phyloP scores from a whole-genome alignment of 805 yeast genomes.

The Sungouiozyma ichnusensis region DNA sequence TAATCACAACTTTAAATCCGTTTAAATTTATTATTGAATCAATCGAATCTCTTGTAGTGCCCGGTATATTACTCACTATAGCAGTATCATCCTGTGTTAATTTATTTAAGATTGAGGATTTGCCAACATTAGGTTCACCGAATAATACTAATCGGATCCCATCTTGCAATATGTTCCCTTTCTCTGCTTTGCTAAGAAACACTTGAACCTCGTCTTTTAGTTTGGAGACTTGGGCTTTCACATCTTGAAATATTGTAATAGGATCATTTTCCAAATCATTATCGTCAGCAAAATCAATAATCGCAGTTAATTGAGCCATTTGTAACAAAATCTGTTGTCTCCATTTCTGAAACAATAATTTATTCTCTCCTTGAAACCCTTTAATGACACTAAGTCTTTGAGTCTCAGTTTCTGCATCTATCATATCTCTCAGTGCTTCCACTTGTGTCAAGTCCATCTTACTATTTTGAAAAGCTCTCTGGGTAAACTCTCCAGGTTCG shows the following conservation, averaged over 20 bases:
- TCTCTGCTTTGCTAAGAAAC: slow-evolving; percentile 36
- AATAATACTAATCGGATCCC: slow-evolving; percentile 68
- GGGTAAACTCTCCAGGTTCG: slow-evolving; percentile 86
- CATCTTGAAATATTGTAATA: slow-evolving; percentile 40
- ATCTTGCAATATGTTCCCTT: slow-evolving; percentile 51
- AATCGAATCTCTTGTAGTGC: slow-evolving; percentile 85
- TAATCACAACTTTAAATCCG: slow-evolving; percentile 74
- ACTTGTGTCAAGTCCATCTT: slow-evolving; percentile 77
- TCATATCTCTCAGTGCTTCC: slow-evolving; percentile 81
- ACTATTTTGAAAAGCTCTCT: slow-evolving; percentile 76
- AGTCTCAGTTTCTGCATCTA: slow-evolving; percentile 88
- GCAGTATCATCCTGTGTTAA: slow-evolving; percentile 75
- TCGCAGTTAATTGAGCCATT: slow-evolving; percentile 71
- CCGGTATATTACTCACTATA: slow-evolving; percentile 83
- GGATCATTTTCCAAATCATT: slow-evolving; percentile 61
- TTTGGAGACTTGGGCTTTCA: slow-evolving; percentile 32
- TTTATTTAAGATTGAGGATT: slow-evolving; percentile 74
- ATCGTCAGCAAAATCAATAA: slow-evolving; percentile 93
- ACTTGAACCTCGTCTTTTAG: slow-evolving; percentile 37
- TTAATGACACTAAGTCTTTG: slow-evolving; percentile 69
- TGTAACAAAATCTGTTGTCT: slow-evolving; percentile 50
- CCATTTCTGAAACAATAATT: slow-evolving; percentile 50
- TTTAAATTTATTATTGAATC: slow-evolving; percentile 71
- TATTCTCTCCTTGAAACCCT: slow-evolving; percentile 63
- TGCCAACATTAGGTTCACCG: slow-evolving; percentile 96